phyloP scores from a whole-genome alignment of 805 yeast species.

The Saccharomycodes ludwigii region DNA sequence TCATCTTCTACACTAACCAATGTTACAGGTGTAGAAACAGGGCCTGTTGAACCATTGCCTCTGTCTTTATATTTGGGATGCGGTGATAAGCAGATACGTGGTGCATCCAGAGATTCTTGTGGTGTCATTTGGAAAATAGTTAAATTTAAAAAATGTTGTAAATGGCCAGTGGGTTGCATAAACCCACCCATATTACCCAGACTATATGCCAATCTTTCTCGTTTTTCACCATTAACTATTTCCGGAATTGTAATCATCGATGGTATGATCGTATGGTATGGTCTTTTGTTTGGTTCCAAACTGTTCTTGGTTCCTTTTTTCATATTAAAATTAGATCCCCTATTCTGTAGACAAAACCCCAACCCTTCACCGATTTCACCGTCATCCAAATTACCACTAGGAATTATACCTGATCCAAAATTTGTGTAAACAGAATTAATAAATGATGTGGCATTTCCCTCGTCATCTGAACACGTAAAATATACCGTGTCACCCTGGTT shows the following conservation, averaged over 20 bases:
- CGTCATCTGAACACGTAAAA: constrained; percentile 47
- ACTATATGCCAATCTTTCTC: constrained; percentile 62
- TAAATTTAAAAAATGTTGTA: constrained; percentile 63
- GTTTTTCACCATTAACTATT: constrained; percentile 21
- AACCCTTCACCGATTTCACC: too few species aligned
- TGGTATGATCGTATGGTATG: constrained; percentile 78
- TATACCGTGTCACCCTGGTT: constrained; percentile 61
- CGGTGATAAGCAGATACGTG: constrained; percentile 55
- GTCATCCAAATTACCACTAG: constrained; percentile 33
- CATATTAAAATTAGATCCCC: constrained; percentile 66
- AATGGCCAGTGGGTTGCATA: constrained; percentile 79
- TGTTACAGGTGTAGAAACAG: constrained; percentile 47
- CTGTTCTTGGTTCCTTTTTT: constrained; percentile 44
- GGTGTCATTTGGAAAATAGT: constrained; percentile 50
- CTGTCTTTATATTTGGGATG: constrained; percentile 33
- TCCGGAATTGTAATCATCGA: constrained; percentile 49
- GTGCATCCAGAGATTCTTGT: constrained; percentile 65
- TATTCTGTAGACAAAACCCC: constrained; percentile 66
- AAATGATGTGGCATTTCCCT: constrained; percentile 74
- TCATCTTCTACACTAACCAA: constrained; percentile 57
- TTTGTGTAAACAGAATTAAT: constrained; percentile 60
- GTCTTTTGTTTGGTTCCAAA: constrained; percentile 57
- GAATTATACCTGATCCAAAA: constrained; percentile 62
- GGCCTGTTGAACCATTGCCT: constrained; percentile 54
- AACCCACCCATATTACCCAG: constrained; percentile 82